Evolutionary conservation across 2,329 filamentous ascomycete species (phyloP).

Genomic region (Fusarium multiceps): DNA sequence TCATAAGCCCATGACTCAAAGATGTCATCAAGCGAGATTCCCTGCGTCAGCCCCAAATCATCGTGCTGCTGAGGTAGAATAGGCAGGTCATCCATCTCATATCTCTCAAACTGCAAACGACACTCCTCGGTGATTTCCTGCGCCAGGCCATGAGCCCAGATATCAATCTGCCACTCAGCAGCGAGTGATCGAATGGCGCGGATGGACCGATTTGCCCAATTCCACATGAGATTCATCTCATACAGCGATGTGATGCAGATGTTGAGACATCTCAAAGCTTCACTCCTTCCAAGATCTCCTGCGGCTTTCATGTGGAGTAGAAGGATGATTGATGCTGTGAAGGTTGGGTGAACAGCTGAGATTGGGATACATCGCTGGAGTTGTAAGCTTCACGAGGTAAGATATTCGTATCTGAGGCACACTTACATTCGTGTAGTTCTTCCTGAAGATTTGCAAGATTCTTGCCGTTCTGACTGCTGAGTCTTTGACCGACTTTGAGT

Average conservation of each 20-base stretch:
- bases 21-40: conserved; percentile 27
- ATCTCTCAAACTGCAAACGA: conserved; percentile 25
- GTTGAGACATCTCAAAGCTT: conserved; percentile 25
- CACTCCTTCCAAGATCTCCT: background rate
- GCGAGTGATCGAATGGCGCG: conserved; percentile 30
- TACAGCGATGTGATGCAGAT: conserved; percentile 29
- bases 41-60: background rate
- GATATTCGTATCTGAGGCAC: accelerated
- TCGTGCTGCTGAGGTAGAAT: background rate
- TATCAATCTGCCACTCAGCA: conserved; percentile 25
- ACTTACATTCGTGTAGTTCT: conserved; percentile 26
- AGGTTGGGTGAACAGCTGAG: conserved; percentile 30
- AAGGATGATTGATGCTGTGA: conserved; percentile 35
- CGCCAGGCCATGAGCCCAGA: conserved; percentile 19
- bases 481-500: conserved; percentile 23
- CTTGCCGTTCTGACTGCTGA: conserved; percentile 26
- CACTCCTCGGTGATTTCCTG: conserved; percentile 27
- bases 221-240: conserved; percentile 37
- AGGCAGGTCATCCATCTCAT: conserved; percentile 16
- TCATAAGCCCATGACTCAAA: conserved; percentile 36
- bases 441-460: conserved; percentile 32
- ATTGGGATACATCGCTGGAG: conserved; percentile 24
- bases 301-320: conserved; percentile 24
- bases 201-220: conserved; percentile 33
- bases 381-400: background rate